These are phyloP conservation scores for Metschnikowia aberdeeniae DNA, from an alignment of 805 yeast genomes.

Conservation along the genomic window DNA sequence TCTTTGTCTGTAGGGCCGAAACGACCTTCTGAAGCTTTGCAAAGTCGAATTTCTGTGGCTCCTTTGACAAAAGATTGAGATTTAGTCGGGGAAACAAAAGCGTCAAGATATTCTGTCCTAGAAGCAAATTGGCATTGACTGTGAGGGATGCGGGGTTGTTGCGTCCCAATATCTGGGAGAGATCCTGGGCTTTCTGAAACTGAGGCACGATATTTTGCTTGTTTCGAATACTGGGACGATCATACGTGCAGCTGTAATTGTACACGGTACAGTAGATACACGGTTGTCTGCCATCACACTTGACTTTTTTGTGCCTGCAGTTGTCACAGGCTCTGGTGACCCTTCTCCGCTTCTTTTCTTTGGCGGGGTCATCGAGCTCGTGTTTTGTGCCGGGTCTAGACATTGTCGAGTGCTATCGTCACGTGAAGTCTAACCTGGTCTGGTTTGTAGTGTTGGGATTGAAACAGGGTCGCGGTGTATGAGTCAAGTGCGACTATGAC, in stretches of 20 bases:
- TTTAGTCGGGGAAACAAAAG: constrained; percentile 33
- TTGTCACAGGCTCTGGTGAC: constrained; percentile 75
- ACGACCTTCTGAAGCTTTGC: constrained; percentile 30
- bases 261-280: constrained; percentile 85
- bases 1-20: constrained; percentile 18
- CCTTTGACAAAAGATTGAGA: constrained; percentile 32
- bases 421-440: neutral
- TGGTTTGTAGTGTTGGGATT: neutral
- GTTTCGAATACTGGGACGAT: constrained; percentile 65
- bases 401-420: neutral
- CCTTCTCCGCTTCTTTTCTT: constrained; percentile 46
- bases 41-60: constrained; percentile 27
- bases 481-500: no score
- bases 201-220: constrained; percentile 26
- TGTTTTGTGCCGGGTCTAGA: neutral
- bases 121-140: constrained; percentile 15
- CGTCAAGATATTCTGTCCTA: constrained; percentile 33
- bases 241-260: constrained; percentile 79
- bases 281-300: constrained; percentile 76
- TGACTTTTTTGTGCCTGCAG: constrained; percentile 71
- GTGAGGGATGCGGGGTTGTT: constrained; percentile 14
- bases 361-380: neutral
- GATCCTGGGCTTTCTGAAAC: constrained; percentile 18
- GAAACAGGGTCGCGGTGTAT: no score
- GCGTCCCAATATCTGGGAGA: constrained; percentile 16